Evolutionary conservation across 208 protist species (phyloP).

Genomic region (Crithidia acanthocephali): DNA sequence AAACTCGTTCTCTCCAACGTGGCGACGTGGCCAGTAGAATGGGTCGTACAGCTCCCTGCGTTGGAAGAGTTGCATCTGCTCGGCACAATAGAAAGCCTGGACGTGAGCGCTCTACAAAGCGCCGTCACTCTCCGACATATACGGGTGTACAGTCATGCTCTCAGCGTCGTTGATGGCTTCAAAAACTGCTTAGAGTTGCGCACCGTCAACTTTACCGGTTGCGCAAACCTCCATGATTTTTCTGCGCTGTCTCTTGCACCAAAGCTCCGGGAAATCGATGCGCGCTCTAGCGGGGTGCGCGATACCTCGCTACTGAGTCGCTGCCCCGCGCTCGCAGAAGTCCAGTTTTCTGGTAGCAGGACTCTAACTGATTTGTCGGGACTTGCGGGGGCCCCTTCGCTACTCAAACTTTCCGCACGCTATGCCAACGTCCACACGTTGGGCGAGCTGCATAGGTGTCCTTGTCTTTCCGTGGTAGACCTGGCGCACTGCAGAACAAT

Average conservation of each 20-base stretch:
- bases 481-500: background rate
- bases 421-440: background rate
- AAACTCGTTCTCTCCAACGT: background rate
- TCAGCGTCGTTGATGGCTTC: background rate
- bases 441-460: background rate
- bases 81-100: background rate
- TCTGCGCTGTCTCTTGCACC: background rate
- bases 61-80: constrained; percentile 1
- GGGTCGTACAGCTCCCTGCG: background rate
- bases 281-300: background rate
- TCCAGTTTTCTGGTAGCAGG: constrained; percentile 1
- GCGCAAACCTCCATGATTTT: background rate
- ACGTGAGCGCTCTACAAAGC: background rate
- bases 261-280: background rate
- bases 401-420: background rate
- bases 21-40: background rate
- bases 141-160: background rate
- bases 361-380: background rate
- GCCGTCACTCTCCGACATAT: background rate
- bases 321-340: background rate
- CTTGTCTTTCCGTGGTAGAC: background rate
- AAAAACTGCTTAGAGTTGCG: background rate
- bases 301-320: background rate
- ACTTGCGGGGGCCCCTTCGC: background rate
- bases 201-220: background rate